phyloP scores from a whole-genome alignment of 768 basidiomycete species.

The Pulveroboletus frians region DNA sequence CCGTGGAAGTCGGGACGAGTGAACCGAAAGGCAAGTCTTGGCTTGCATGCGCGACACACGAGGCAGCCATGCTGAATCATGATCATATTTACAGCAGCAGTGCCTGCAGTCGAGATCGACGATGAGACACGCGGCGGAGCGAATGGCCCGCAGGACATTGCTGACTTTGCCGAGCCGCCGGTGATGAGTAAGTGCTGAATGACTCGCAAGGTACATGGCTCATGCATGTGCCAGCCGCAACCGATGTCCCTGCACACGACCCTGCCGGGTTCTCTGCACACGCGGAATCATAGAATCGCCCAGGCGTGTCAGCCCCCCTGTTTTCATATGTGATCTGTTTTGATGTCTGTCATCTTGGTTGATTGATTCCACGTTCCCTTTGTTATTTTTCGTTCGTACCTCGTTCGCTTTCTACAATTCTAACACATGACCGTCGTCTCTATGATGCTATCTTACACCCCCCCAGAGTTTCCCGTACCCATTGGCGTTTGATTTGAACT shows the following conservation, averaged over 20 bases:
- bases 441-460: constrained; percentile 14
- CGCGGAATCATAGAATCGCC: neutral
- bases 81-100: neutral
- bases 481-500: constrained; percentile 5
- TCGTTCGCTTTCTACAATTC: constrained; percentile 9
- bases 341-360: no score
- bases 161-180: neutral
- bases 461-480: neutral
- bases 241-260: neutral
- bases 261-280: neutral
- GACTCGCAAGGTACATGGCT: neutral
- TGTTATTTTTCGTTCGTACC: neutral
- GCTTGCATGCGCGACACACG: neutral
- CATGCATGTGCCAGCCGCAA: constrained; percentile 1
- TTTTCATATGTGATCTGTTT: no score
- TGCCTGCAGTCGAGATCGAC: neutral
- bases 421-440: constrained; percentile 10
- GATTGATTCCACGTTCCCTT: no score
- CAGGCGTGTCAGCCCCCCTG: neutral
- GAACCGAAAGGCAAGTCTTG: constrained; percentile 1
- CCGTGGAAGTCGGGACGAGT: neutral
- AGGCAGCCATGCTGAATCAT: neutral
- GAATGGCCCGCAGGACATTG: neutral
- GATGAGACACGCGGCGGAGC: neutral
- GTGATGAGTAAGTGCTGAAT: constrained; percentile 10